Conservation (phyloP, 805 yeast species). For the Pichia cephalocereana region DNA sequence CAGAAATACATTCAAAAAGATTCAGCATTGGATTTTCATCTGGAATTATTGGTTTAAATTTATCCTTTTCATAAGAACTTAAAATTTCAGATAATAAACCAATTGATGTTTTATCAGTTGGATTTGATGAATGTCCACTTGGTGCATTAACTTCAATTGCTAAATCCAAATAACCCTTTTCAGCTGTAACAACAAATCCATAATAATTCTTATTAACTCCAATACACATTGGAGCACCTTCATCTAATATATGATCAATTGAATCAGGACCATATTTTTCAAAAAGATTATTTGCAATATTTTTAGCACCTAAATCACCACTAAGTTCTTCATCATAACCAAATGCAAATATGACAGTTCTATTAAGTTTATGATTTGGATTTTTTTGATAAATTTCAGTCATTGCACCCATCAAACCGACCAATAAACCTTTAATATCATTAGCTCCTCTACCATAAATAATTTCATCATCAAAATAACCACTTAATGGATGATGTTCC, state of each 20-base stretch:
- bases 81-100: slow-evolving; percentile 60
- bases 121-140: slow-evolving; percentile 53
- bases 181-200: slow-evolving; percentile 38
- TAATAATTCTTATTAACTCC: slow-evolving; percentile 28
- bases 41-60: slow-evolving; percentile 38
- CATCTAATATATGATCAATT: slow-evolving; percentile 51
- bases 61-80: slow-evolving; percentile 44
- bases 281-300: slow-evolving; percentile 37
- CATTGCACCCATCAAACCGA: slow-evolving; percentile 57
- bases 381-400: slow-evolving; percentile 44
- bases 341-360: slow-evolving; percentile 55
- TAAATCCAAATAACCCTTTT: slow-evolving; percentile 33
- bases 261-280: slow-evolving; percentile 52
- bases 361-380: slow-evolving; percentile 33
- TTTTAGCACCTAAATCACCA: slow-evolving; percentile 52
- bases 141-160: slow-evolving; percentile 43
- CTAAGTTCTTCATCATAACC: slow-evolving; percentile 77
- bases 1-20: slow-evolving; percentile 54
- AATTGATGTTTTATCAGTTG: slow-evolving; percentile 65
- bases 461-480: slow-evolving; percentile 50
- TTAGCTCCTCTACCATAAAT: slow-evolving; percentile 72
- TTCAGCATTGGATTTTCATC: slow-evolving; percentile 50
- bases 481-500: slow-evolving; percentile 59
- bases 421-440: slow-evolving; percentile 65
- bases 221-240: slow-evolving; percentile 31